phyloP scores from a whole-genome alignment of 2,329 filamentous ascomycete genomes.

The Teratosphaeria destructans region DNA sequence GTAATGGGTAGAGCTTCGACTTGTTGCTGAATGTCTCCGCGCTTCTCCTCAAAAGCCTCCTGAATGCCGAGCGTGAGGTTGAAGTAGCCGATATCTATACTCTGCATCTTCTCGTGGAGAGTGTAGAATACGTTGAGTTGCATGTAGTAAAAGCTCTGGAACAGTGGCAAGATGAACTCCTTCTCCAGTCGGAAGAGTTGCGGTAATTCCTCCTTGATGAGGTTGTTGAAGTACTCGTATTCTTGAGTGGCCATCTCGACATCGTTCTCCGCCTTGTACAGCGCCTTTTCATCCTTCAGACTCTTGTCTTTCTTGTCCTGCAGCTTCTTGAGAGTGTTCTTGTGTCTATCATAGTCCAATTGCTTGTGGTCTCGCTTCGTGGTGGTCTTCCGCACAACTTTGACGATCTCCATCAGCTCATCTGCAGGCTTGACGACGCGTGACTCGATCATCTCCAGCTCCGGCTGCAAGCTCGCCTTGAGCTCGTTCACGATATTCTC shows the following conservation, averaged over 20 bases:
- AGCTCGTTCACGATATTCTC: constrained; percentile 82
- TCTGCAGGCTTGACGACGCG: constrained; percentile 86
- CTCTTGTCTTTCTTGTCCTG: constrained; percentile 96
- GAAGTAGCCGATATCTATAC: constrained; percentile 94
- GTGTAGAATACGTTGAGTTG: constrained; percentile 99
- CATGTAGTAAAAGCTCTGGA: constrained; percentile 99
- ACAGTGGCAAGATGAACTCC: constrained; percentile 91
- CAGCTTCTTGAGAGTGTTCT: constrained; percentile 75
- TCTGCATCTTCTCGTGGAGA: constrained; percentile 94
- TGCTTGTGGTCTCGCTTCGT: constrained; percentile 94
- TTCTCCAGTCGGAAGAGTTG: constrained; percentile 81
- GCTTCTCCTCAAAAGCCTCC: constrained; percentile 80
- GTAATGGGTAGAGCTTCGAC: constrained; percentile 78
- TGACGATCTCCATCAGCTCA: constrained; percentile 89
- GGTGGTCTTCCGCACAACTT: constrained; percentile 80
- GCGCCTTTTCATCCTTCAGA: constrained; percentile 91
- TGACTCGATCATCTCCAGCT: constrained; percentile 94
- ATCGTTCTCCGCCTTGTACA: constrained; percentile 91
- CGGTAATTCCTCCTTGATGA: constrained; percentile 91
- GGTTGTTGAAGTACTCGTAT: constrained; percentile 95
- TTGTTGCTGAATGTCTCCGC: constrained; percentile 74
- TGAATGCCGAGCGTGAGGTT: constrained; percentile 84
- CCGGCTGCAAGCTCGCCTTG: constrained; percentile 76
- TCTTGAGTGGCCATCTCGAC: constrained; percentile 87
- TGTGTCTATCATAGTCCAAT: constrained; percentile 87